Evolutionary conservation across 768 basidiomycete species (phyloP), one percentile per base, ranked within the genome.

Genomic region (Termitomyces sp.): DNA sequence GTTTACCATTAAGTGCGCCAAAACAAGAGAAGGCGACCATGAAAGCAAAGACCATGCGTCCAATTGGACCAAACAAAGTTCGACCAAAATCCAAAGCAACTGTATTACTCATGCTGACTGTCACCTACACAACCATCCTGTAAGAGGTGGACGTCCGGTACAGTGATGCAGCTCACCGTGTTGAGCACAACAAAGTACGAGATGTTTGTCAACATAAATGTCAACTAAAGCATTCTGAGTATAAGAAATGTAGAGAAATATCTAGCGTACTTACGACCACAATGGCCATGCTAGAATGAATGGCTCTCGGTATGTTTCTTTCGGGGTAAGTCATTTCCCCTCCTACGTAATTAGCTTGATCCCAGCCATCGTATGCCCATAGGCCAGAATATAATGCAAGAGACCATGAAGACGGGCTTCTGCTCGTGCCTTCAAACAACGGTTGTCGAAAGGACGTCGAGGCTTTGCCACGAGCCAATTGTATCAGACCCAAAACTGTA

Each of bases 301-400:
- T 93, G 1, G 88, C 87, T 57, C 88, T 79, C 2, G 95, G 95
- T 47, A 98, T 88, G 65, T 95, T 94, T 67, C 84, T 89, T 66
- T 88, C 84, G 2, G 92, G 86, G 59, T 88, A 83, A 54, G 79
- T 75, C 75, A 98, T 91, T 71, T 94, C 94, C 30, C 91, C 95
- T 14, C 89, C 91, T 16, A 98, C 91, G 62, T 89, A 96, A 68
- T 93, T 95, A 30, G 83, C 88, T 72, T 91, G 89, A 66, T 95
- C 95, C 95, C 95, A 99, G 0, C 96, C 96, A 70, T 95, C 95
- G 63, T 93, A 95, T 2, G 95, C 95, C 93, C 91, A 98, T 4
- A 98, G 75, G 3, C 94, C 93, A 12, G 94, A 96, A 71, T 97
- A 99, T 6, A 98, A 76, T 0, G 95, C 96, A n/a, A 98, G 77